Percentiles rank a stretch among this genome's conserved stretches.
Conservation (phyloP, 352 stramenopile species). For the Elongisporangium anandrum region DNA sequence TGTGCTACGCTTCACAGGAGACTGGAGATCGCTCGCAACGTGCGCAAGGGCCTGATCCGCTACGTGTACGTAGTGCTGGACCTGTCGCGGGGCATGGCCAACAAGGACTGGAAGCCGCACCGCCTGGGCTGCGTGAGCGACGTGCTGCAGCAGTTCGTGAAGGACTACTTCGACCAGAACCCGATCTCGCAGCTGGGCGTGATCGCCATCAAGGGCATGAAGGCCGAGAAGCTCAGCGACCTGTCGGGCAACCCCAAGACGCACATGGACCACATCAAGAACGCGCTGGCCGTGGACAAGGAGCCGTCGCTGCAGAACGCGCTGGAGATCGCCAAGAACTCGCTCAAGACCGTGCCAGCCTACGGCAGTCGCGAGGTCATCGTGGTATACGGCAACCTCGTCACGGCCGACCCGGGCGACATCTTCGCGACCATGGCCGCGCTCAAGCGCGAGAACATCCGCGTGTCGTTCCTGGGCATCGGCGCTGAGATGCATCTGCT, state of each 20-base stretch:
- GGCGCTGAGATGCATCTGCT: conserved; percentile 92
- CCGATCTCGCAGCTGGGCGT: conserved; percentile 91
- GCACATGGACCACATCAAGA: conserved; percentile 79
- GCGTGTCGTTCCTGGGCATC: conserved; percentile 92
- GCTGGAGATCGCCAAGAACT: conserved; percentile 83
- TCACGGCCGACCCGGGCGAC: conserved; percentile 95
- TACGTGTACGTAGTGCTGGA: conserved; percentile 86
- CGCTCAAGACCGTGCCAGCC: conserved; percentile 88
- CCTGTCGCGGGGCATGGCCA: conserved; percentile 81
- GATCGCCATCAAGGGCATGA: conserved; percentile 88
- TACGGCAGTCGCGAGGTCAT: conserved; percentile 91
- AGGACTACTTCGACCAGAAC: conserved; percentile 94
- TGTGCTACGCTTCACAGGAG: conserved; percentile 22
- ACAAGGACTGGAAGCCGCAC: conserved; percentile 86
- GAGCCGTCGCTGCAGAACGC: conserved; percentile 91
- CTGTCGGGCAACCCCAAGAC: conserved; percentile 86
- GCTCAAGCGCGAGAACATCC: conserved; percentile 88
- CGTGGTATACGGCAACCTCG: conserved; percentile 93
- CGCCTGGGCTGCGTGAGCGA: conserved; percentile 59
- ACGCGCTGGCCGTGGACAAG: conserved; percentile 63
- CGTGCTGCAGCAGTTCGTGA: conserved; percentile 82
- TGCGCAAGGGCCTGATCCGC: conserved; percentile 81
- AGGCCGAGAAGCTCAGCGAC: conserved; percentile 89
- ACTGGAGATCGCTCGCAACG: conserved; percentile 79
- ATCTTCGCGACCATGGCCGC: conserved; percentile 92